Evolutionary conservation across 1,284 basidiomycete species (phyloP).

Genomic region (Irpex sp.): DNA sequence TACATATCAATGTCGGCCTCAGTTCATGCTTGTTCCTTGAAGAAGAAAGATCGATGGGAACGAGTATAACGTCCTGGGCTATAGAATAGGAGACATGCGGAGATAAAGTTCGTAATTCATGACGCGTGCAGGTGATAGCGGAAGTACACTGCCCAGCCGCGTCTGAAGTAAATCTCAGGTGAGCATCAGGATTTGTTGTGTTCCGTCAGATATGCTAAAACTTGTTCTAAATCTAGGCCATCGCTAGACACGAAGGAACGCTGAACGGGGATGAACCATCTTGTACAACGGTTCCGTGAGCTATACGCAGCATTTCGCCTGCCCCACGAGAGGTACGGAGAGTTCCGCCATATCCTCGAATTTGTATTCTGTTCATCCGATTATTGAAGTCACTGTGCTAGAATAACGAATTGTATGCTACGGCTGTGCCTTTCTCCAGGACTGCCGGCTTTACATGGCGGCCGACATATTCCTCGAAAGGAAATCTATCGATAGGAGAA

Average conservation of each 20-base stretch:
- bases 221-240: neutral
- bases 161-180: neutral
- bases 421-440: no score
- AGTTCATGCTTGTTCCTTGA: neutral
- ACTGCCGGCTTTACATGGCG: neutral
- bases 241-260: neutral
- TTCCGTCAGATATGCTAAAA: neutral
- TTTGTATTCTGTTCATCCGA: neutral
- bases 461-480: neutral
- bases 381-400: neutral
- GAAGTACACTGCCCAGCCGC: neutral
- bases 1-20: neutral
- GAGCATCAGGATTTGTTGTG: neutral
- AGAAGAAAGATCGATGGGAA: neutral
- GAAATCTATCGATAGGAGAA: neutral
- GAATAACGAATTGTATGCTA: no score
- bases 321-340: neutral
- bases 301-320: neutral
- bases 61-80: no score
- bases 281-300: neutral
- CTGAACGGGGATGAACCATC: neutral
- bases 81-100: neutral
- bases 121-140: neutral
- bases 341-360: neutral
- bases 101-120: neutral